A percentile compares a stretch with the other conserved stretches of the same genome.
phyloP scores from a whole-genome alignment of 371 early-diverging fungal genomes.

The Nematocida ausubeli region DNA sequence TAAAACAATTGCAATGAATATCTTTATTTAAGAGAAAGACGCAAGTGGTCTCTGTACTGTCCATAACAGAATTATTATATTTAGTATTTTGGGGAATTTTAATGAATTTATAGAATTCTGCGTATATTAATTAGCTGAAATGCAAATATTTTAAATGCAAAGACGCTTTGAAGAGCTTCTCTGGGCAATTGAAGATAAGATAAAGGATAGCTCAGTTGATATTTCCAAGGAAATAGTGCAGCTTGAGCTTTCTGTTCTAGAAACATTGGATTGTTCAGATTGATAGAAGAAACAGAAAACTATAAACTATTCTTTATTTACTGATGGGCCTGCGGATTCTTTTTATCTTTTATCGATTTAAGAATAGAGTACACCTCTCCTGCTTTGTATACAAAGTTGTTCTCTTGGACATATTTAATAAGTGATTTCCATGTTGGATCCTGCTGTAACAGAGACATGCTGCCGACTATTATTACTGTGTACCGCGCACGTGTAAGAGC shows the following conservation, averaged over 20 bases:
- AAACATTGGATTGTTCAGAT: not conserved
- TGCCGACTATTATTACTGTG: constrained; percentile 81
- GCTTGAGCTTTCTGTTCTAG: constrained; percentile 21
- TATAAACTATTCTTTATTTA: constrained; percentile 8
- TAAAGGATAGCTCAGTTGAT: constrained; percentile 2
- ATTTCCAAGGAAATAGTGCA: constrained; percentile 14
- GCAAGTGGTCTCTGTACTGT: too few species aligned
- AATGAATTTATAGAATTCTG: too few species aligned
- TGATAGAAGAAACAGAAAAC: not conserved
- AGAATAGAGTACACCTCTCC: not conserved
- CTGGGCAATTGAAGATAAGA: constrained; percentile 51
- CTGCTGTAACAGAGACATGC: constrained; percentile 58
- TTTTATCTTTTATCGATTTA: not conserved
- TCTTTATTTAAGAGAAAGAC: too few species aligned
- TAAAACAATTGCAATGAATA: too few species aligned
- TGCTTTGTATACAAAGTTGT: not conserved
- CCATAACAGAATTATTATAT: too few species aligned
- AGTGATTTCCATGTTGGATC: constrained; percentile 25
- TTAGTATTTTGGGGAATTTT: too few species aligned
- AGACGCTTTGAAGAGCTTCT: constrained; percentile 14
- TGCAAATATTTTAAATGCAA: constrained; percentile 10
- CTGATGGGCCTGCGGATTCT: not conserved
- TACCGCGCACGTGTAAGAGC: constrained; percentile 82
- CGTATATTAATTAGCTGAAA: not conserved
- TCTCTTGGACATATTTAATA: constrained; percentile 16